These are phyloP conservation scores for Phytophthora uliginosa DNA, from an alignment of 352 stramenopile genomes.

Conservation along the genomic window DNA sequence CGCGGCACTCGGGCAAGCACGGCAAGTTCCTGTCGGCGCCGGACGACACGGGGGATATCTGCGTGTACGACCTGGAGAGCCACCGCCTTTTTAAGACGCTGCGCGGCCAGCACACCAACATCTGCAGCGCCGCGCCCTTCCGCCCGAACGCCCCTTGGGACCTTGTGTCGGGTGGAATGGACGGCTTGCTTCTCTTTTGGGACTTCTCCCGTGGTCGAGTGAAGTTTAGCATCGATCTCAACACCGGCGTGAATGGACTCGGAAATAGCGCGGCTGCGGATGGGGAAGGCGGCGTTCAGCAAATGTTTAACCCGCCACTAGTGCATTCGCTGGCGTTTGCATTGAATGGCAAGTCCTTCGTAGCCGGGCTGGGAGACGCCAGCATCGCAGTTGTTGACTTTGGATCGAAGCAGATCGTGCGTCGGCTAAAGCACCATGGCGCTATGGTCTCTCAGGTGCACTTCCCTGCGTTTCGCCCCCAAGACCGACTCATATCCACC, in stretches of 20 bases:
- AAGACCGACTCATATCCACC: constrained; percentile 68
- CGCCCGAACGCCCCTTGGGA: constrained; percentile 80
- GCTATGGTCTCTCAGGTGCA: constrained; percentile 74
- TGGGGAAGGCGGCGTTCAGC: constrained; percentile 35
- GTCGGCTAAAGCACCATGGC: constrained; percentile 58
- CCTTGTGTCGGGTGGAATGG: constrained; percentile 76
- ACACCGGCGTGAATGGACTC: constrained; percentile 55
- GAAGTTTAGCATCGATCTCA: constrained; percentile 79
- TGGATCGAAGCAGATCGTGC: constrained; percentile 57
- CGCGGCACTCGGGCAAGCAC: constrained; percentile 54
- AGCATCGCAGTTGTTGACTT: constrained; percentile 78
- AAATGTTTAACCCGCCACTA: constrained; percentile 83
- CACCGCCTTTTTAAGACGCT: constrained; percentile 75
- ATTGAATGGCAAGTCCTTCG: constrained; percentile 71
- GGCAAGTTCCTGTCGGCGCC: constrained; percentile 69
- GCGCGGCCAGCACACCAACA: constrained; percentile 72
- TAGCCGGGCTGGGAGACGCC: constrained; percentile 71
- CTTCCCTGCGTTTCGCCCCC: constrained; percentile 58
- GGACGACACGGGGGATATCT: constrained; percentile 78
- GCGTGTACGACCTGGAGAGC: constrained; percentile 69
- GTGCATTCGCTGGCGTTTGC: constrained; percentile 77
- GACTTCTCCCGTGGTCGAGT: constrained; percentile 77
- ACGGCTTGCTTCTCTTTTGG: constrained; percentile 81
- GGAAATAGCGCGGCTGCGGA: constrained; percentile 8
- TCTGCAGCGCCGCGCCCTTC: constrained; percentile 76